Conservation (phyloP, 345 rosid species). For the Ceriops zippeliana region DNA sequence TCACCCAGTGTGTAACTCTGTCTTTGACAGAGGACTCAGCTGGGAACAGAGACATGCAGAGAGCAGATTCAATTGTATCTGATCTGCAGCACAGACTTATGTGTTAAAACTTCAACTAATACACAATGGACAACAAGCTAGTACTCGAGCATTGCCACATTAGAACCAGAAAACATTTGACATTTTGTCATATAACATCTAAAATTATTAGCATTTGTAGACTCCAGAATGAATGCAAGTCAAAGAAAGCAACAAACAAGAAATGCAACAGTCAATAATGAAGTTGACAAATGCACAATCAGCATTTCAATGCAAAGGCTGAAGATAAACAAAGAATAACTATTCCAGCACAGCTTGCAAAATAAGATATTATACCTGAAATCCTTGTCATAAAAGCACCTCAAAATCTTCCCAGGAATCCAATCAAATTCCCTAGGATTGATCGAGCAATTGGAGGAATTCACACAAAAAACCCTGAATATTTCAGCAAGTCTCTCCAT, state of each 20-base stretch:
- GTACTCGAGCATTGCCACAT: neutral
- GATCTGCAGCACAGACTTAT: constrained; percentile 63
- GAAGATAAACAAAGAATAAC: neutral
- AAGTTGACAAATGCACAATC: too few relatives aligned
- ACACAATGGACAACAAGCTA: constrained; percentile 2
- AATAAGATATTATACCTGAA: constrained; percentile 53
- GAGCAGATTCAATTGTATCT: constrained; percentile 73
- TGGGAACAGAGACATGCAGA: constrained; percentile 68
- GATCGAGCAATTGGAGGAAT: constrained; percentile 46
- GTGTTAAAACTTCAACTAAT: constrained; percentile 13
- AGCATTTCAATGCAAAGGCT: neutral
- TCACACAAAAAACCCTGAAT: constrained; percentile 57
- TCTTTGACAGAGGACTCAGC: constrained; percentile 55
- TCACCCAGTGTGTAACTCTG: constrained; percentile 69
- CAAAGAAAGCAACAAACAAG: too few relatives aligned
- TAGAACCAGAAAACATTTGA: constrained; percentile 1
- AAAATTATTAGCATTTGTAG: neutral
- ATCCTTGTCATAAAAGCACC: constrained; percentile 94
- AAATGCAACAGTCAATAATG: too few relatives aligned
- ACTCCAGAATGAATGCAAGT: too few relatives aligned
- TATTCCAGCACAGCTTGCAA: neutral
- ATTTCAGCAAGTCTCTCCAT: constrained; percentile 89
- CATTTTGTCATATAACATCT: constrained; percentile 1
- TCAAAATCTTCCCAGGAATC: constrained; percentile 95
- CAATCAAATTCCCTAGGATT: constrained; percentile 61